A percentile compares a stretch with the other conserved stretches of the same genome.
These are phyloP conservation scores for Fusarium beomiforme DNA, from an alignment of 2,329 filamentous ascomycete species.

Conservation along the genomic window DNA sequence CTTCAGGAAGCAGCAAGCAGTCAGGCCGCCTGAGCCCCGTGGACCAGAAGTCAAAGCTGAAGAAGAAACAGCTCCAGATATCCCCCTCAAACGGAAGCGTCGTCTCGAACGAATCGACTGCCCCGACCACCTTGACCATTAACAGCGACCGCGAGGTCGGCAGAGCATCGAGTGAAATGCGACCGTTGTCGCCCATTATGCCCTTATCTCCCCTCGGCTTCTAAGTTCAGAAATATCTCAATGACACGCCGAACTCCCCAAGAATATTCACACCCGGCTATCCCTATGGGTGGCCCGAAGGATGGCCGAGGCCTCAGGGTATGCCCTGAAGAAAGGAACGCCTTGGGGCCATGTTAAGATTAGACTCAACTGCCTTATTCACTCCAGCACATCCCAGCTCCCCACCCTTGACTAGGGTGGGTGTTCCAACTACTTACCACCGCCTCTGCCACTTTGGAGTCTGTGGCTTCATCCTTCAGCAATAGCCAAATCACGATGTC, in stretches of 20 bases:
- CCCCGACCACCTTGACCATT: conserved; percentile 59
- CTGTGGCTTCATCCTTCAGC: conserved; percentile 28
- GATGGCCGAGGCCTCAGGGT: not conserved
- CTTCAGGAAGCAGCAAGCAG: conserved; percentile 72
- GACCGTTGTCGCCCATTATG: conserved; percentile 72
- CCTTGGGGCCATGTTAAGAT: not conserved
- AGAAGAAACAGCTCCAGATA: conserved; percentile 56
- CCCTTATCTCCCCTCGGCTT: conserved; percentile 72
- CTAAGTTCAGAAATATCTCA: conserved; percentile 42
- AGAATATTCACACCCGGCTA: conserved; percentile 12
- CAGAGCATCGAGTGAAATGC: conserved; percentile 54
- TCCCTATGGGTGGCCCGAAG: not conserved
- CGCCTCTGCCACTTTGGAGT: conserved; percentile 1
- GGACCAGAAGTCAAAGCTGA: conserved; percentile 44
- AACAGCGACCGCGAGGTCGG: conserved; percentile 50
- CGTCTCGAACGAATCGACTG: conserved; percentile 54
- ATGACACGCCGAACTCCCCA: conserved; percentile 7
- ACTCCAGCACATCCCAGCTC: not conserved
- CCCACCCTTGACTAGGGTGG: not conserved
- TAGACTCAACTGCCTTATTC: not conserved
- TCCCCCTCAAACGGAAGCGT: conserved; percentile 57
- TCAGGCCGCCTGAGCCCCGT: conserved; percentile 45
- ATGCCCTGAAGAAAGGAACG: not conserved
- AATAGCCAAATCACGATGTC: conserved; percentile 46
- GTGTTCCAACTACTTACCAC: not conserved